phyloP scores from a whole-genome alignment of 305 asterid species.

The Stenogyne calaminthoides region DNA sequence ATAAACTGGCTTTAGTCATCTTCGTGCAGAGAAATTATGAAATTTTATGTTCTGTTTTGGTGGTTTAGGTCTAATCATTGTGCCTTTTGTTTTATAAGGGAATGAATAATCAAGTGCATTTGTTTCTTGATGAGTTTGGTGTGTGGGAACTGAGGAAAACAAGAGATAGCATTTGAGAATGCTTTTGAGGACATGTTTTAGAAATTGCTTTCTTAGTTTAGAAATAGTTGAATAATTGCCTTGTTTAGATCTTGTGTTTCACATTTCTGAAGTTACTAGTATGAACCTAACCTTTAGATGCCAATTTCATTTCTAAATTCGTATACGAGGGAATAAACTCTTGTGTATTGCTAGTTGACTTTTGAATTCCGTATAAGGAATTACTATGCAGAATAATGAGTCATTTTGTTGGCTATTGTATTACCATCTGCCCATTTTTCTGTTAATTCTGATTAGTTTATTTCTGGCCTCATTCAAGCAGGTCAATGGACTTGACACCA shows the following conservation, averaged over 20 bases:
- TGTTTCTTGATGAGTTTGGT: constrained; percentile 24
- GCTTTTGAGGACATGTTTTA: background rate
- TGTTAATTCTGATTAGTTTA: background rate
- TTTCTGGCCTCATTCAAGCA: constrained; percentile 37
- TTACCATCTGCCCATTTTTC: background rate
- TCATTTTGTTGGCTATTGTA: background rate
- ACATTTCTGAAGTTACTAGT: background rate
- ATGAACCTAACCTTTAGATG: background rate
- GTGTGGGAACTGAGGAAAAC: background rate
- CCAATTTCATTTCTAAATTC: background rate
- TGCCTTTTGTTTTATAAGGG: background rate
- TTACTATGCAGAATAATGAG: background rate
- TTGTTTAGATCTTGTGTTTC: background rate
- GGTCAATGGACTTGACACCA: constrained; percentile 76
- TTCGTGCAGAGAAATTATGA: background rate
- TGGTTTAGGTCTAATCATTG: constrained; percentile 5
- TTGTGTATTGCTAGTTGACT: background rate
- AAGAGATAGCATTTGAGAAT: background rate
- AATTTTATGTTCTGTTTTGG: constrained; percentile 5
- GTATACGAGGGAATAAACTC: background rate
- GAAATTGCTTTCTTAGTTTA: background rate
- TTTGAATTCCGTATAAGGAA: background rate
- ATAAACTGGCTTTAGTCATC: constrained; percentile 4
- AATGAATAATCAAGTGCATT: constrained; percentile 6
- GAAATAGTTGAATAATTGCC: background rate